A percentile compares a stretch with the other conserved stretches of the same genome.
These are phyloP conservation scores for Crotalaria pallida DNA, from an alignment of 306 rosid genomes.

Conservation along the genomic window DNA sequence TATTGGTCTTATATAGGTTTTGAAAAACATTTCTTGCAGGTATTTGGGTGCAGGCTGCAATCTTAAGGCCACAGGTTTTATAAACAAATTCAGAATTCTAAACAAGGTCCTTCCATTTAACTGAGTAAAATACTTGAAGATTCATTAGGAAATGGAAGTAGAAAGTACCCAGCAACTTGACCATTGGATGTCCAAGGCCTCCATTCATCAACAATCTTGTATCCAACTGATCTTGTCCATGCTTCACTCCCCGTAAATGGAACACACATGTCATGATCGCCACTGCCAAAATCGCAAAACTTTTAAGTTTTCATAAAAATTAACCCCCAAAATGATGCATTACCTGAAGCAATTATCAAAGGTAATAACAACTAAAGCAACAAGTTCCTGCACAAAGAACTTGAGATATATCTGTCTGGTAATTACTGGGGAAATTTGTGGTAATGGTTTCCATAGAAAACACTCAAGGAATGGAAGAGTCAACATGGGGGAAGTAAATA, in stretches of 20 bases:
- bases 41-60: neutral
- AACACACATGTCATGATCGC: constrained; percentile 95
- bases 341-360: neutral
- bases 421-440: neutral
- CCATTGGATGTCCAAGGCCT: constrained; percentile 75
- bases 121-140: neutral
- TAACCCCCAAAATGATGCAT: neutral
- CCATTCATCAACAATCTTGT: constrained; percentile 74
- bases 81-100: neutral
- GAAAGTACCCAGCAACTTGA: constrained; percentile 76
- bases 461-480: neutral
- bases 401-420: neutral
- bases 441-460: neutral
- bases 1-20: neutral
- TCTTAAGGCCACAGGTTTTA: neutral
- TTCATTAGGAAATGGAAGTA: neutral
- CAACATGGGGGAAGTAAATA: neutral
- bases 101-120: neutral
- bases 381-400: neutral
- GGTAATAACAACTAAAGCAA: neutral
- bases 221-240: constrained; percentile 82
- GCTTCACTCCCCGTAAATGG: constrained; percentile 84
- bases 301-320: neutral
- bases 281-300: constrained; percentile 39
- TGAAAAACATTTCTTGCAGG: neutral